phyloP scores from a whole-genome alignment of 2,329 filamentous ascomycete species.

The Lasiodiplodia theobromae region DNA sequence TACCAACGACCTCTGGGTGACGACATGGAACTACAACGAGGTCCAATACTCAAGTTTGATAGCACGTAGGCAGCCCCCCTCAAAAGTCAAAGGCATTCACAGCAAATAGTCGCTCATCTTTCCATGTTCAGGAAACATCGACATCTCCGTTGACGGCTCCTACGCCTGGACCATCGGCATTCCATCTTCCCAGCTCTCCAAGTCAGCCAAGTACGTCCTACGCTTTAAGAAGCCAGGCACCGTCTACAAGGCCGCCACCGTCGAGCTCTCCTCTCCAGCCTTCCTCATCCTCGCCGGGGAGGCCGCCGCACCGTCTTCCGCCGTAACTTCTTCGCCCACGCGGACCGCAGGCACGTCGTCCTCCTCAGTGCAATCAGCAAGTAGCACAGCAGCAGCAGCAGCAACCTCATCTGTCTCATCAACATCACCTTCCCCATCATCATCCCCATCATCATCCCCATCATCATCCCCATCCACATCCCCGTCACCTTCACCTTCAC shows the following conservation, averaged over 20 bases:
- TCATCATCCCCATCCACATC: neutral
- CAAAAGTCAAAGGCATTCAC: neutral
- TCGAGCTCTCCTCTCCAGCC: neutral
- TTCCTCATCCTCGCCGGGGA: neutral
- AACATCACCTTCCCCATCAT: neutral
- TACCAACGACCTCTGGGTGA: neutral
- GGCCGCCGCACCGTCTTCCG: neutral
- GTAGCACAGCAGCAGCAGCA: neutral
- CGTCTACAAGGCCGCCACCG: neutral
- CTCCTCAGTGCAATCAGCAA: neutral
- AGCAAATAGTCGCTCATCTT: neutral
- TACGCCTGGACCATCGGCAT: neutral
- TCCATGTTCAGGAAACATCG: neutral
- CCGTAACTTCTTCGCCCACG: neutral
- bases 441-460: neutral
- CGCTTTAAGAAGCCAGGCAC: neutral
- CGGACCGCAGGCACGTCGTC: neutral
- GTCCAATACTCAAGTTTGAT: neutral
- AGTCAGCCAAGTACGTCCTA: neutral
- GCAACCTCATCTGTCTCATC: neutral
- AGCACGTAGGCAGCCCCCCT: neutral
- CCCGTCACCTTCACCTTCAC: too few species aligned
- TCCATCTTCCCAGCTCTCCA: neutral
- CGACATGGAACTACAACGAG: conserved; percentile 3
- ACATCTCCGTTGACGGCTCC: neutral